These are phyloP conservation scores for Physcomitrellopsis africana DNA, from an alignment of 225 moss, liverwort and hornwort genomes.

Conservation along the genomic window DNA sequence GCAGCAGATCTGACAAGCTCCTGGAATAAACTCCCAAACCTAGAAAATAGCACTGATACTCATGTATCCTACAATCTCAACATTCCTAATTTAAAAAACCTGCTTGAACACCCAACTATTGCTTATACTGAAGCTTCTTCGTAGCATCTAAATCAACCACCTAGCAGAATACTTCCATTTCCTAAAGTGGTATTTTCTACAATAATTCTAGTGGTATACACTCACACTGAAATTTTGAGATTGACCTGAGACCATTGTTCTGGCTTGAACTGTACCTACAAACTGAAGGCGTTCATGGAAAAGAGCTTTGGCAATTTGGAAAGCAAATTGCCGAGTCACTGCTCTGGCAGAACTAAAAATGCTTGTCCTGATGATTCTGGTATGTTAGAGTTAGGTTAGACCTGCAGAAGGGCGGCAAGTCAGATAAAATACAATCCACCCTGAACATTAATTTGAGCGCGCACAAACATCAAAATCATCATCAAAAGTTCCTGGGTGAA, in stretches of 20 bases:
- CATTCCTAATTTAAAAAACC: background rate
- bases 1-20: background rate
- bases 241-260: background rate
- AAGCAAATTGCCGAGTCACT: background rate
- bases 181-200: background rate
- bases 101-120: background rate
- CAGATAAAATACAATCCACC: background rate
- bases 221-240: background rate
- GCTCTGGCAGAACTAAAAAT: conserved; percentile 2
- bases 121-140: background rate
- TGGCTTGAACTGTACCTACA: background rate
- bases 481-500: background rate
- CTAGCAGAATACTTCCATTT: background rate
- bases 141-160: background rate
- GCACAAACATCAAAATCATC: background rate
- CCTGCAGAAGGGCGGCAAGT: conserved; percentile 24
- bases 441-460: background rate
- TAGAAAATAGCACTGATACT: background rate
- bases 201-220: background rate
- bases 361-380: background rate
- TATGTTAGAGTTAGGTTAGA: conserved; percentile 19
- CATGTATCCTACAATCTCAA: background rate
- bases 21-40: background rate
- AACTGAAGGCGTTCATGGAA: conserved; percentile 13
- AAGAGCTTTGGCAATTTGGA: background rate